Evolutionary conservation across 768 basidiomycete species (phyloP), one percentile per base, ranked within the genome.

Genomic region (Holtermannia corniformis): DNA sequence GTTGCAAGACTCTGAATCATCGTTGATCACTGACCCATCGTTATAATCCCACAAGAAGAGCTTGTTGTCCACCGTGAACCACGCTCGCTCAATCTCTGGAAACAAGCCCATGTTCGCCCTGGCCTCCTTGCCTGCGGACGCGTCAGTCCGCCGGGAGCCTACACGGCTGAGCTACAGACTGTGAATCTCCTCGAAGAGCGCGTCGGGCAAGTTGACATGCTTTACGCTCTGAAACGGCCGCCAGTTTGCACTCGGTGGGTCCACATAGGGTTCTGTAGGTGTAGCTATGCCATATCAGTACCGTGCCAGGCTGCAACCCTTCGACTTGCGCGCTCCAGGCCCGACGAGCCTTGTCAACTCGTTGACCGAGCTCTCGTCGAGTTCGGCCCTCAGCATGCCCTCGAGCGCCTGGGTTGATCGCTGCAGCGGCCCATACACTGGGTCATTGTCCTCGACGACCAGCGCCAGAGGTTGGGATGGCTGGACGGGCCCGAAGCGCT

Each of bases 21-120:
- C 24, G 37, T 10, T 19, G 14, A 22, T 46, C 7, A 76, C 85
- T 51, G 60, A 93, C 92, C 90, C 88, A 61, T 93, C 87, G 28
- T 83, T 75, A 70, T 95, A 99, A 72, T 99, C 90, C 95, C 95
- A 97, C 21, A 99, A 76, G 64, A 95, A 87, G 27, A 99, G 77
- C 62, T 88, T 87, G 71, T 91, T 83, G 74, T 96, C 90, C 53
- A 93, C 85, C 10, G 88, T 85, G 58, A 96, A 85, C 90, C 91
- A 99, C 0, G 86, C 91, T 44, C 90, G 81, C 61, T 93, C 89
- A 56, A 97, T 87, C 62, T 92, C 87, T 22, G 90, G 83, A 68
- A 97, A 80, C 49, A 99, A 73, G 10, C 92, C 92, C 85, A 95
- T 75, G 32, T 65, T 65, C 3, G 66, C 66, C 5, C 56, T 60